phyloP scores from a whole-genome alignment of 164 flowering plant species.

The Dillenia suffruticosa region DNA sequence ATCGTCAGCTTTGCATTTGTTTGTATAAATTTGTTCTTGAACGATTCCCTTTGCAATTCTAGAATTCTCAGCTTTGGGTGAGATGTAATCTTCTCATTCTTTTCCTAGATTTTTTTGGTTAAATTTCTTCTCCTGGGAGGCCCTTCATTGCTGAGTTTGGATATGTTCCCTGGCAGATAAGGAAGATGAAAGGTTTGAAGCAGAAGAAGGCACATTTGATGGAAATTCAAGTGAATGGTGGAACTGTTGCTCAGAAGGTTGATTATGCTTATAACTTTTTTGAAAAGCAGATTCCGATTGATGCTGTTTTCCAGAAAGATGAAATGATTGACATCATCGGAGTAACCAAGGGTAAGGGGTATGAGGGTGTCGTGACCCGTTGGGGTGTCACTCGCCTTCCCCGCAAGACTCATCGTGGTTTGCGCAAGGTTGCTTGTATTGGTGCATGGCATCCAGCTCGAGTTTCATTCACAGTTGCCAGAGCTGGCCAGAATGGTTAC shows the following conservation, averaged over 20 bases:
- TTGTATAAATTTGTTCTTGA: too few species aligned
- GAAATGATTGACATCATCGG: conserved; percentile 83
- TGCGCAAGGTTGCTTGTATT: conserved; percentile 72
- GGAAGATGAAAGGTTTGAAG: conserved; percentile 71
- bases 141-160: background rate
- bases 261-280: conserved; percentile 66
- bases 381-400: conserved; percentile 86
- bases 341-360: conserved; percentile 77
- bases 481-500: conserved; percentile 78
- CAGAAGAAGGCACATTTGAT: conserved; percentile 78
- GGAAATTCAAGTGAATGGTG: conserved; percentile 82
- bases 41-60: too few species aligned
- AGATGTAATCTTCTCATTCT: background rate
- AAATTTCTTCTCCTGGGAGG: background rate
- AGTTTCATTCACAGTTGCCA: conserved; percentile 69
- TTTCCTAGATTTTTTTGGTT: background rate
- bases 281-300: conserved; percentile 66
- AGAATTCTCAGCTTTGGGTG: too few species aligned
- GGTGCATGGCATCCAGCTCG: conserved; percentile 88
- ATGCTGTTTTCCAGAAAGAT: conserved; percentile 71
- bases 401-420: conserved; percentile 68
- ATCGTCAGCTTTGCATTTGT: too few species aligned
- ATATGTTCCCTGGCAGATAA: conserved; percentile 30
- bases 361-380: conserved; percentile 79
- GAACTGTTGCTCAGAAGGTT: conserved; percentile 54